Percentiles rank a stretch among this genome's conserved stretches.
Conservation (phyloP, 306 rosid species). For the Vicia faba region DNA sequence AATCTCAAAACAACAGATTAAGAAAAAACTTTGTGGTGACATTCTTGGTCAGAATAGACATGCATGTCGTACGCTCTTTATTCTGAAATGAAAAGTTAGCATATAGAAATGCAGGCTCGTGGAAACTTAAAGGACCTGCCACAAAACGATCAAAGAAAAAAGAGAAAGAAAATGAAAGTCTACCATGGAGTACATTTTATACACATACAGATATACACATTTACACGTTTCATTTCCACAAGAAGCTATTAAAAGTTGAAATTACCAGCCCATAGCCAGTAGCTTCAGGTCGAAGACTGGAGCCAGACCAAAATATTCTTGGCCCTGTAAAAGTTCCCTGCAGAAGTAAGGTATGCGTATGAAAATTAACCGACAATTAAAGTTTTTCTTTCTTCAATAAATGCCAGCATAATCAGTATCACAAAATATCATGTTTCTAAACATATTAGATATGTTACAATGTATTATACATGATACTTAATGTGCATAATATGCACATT, state of each 20-base stretch:
- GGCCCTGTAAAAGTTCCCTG: slow-evolving; percentile 99
- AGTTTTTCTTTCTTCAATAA: slow-evolving; percentile 30
- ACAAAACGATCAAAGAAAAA: neutral
- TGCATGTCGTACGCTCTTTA: slow-evolving; percentile 22
- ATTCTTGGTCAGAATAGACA: slow-evolving; percentile 6
- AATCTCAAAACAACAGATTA: slow-evolving; percentile 23
- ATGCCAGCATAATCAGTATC: slow-evolving; percentile 24
- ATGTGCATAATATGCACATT: slow-evolving; percentile 18
- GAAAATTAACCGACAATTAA: slow-evolving; percentile 38
- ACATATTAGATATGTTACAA: slow-evolving; percentile 24
- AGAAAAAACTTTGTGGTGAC: neutral
- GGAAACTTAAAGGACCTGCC: slow-evolving; percentile 1
- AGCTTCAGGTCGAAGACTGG: slow-evolving; percentile 99
- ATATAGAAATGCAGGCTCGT: slow-evolving; percentile 10
- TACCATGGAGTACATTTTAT: slow-evolving; percentile 6
- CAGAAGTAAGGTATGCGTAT: slow-evolving; percentile 61
- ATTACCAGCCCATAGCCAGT: slow-evolving; percentile 99
- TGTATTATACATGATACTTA: neutral
- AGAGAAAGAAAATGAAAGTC: slow-evolving; percentile 9
- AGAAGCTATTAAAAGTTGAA: slow-evolving; percentile 36
- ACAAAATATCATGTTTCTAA: slow-evolving; percentile 13
- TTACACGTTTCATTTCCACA: slow-evolving; percentile 9
- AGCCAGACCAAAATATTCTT: slow-evolving; percentile 98
- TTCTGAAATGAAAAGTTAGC: slow-evolving; percentile 26
- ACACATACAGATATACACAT: slow-evolving; percentile 7